Conservation (phyloP, 106 monocot genomes). For the Dendrobium catenatum region DNA sequence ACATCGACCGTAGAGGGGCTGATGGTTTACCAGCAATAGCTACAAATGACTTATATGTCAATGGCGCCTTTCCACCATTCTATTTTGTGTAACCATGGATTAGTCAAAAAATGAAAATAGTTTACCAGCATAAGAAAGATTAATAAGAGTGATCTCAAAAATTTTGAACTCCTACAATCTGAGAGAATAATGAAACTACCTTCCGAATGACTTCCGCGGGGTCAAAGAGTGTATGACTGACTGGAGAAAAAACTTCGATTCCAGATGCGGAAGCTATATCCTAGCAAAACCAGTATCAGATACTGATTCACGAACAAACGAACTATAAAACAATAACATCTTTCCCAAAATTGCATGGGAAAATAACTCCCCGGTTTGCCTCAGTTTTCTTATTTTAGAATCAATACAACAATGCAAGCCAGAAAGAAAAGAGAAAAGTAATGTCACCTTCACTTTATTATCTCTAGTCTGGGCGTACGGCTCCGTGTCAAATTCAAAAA, state of each 20-base stretch:
- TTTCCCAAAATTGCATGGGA: neutral
- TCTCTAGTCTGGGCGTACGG: slow-evolving; percentile 55
- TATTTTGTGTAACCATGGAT: slow-evolving; percentile 5
- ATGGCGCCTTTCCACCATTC: slow-evolving; percentile 79
- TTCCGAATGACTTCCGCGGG: slow-evolving; percentile 60
- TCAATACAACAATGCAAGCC: neutral
- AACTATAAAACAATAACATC: too few relatives aligned
- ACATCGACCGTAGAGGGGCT: slow-evolving; percentile 33
- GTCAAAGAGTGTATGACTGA: slow-evolving; percentile 81
- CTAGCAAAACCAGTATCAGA: slow-evolving; percentile 17
- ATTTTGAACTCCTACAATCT: too few relatives aligned
- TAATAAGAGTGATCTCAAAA: neutral
- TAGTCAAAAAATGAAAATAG: neutral
- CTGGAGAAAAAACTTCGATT: slow-evolving; percentile 66
- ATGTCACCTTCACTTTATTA: slow-evolving; percentile 42
- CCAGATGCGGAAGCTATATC: slow-evolving; percentile 57
- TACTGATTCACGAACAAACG: neutral
- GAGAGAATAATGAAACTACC: slow-evolving; percentile 19
- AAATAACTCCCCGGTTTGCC: neutral
- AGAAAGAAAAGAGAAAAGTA: neutral
- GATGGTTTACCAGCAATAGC: slow-evolving; percentile 58
- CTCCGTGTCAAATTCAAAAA: slow-evolving; percentile 79
- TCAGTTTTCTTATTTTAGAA: neutral
- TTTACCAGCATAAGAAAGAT: neutral
- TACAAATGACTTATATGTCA: slow-evolving; percentile 84